A percentile compares a stretch with the other conserved stretches of the same genome.
These are phyloP conservation scores for Rachicladosporium sp. DNA, from an alignment of 2,329 filamentous ascomycete species.

Conservation along the genomic window DNA sequence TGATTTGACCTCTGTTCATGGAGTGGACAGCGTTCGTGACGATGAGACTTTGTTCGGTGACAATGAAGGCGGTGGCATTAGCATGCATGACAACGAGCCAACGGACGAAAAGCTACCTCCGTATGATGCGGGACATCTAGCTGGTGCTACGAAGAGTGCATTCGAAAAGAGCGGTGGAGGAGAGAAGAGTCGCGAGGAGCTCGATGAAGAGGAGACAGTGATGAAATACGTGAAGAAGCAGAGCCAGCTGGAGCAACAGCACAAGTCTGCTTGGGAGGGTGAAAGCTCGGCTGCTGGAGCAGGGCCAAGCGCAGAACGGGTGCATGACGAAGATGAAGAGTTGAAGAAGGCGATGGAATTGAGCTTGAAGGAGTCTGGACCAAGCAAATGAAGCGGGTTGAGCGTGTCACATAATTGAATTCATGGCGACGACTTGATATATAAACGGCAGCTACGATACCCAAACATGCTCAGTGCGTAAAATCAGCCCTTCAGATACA, in stretches of 20 bases:
- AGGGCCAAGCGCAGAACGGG: not conserved
- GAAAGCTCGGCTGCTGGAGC: constrained; percentile 17
- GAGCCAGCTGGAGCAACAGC: constrained; percentile 56
- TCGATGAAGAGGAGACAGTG: constrained; percentile 58
- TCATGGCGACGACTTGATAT: too few species aligned
- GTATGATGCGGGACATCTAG: constrained; percentile 18
- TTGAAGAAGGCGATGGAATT: constrained; percentile 42
- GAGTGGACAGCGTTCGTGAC: constrained; percentile 8
- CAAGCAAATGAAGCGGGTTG: constrained; percentile 4
- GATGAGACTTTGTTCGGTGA: too few species aligned
- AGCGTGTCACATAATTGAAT: too few species aligned
- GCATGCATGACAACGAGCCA: too few species aligned
- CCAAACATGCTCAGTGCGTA: too few species aligned
- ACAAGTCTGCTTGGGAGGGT: constrained; percentile 14
- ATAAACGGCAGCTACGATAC: too few species aligned
- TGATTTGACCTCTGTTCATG: not conserved
- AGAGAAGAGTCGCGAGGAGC: constrained; percentile 23
- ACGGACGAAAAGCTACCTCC: constrained; percentile 2
- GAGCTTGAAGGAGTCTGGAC: constrained; percentile 33
- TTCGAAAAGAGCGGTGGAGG: constrained; percentile 17
- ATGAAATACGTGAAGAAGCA: constrained; percentile 68
- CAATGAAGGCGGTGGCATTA: too few species aligned
- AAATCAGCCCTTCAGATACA: too few species aligned
- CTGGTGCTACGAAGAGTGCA: constrained; percentile 15
- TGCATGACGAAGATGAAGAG: constrained; percentile 33